A percentile compares a stretch with the other conserved stretches of the same genome.
phyloP scores from a whole-genome alignment of 768 basidiomycete genomes.

The Termitomyces sp. region DNA sequence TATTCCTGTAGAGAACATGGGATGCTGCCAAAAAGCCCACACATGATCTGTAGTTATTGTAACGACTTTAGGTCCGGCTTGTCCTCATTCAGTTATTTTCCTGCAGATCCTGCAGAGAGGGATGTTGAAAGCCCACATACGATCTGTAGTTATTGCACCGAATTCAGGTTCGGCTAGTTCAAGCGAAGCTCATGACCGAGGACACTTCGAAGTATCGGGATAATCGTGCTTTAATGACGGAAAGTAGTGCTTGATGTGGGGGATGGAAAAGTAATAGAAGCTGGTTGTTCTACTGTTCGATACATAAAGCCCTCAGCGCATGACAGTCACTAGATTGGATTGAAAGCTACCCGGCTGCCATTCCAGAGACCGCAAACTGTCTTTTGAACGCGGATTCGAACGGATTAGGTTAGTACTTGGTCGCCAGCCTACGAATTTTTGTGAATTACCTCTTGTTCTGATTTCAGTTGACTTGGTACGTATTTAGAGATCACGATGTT shows the following conservation, averaged over 20 bases:
- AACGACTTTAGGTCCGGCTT: background rate
- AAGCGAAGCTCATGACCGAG: background rate
- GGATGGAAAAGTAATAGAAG: background rate
- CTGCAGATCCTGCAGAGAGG: background rate
- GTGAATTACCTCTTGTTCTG: background rate
- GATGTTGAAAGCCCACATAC: too few relatives aligned
- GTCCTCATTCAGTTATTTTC: too few relatives aligned
- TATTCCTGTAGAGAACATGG: background rate
- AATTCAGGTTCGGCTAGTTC: background rate
- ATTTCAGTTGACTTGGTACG: background rate
- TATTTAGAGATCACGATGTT: background rate
- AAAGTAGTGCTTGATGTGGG: background rate
- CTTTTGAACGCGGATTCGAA: too few relatives aligned
- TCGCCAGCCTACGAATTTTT: background rate
- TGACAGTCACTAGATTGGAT: background rate
- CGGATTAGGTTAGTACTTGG: too few relatives aligned
- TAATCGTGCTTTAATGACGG: background rate
- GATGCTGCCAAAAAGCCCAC: too few relatives aligned
- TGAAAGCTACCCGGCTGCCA: background rate
- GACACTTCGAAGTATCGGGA: background rate
- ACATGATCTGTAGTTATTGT: background rate
- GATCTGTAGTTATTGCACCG: background rate
- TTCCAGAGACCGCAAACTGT: background rate
- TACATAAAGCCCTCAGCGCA: background rate
- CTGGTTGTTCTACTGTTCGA: background rate